Base-by-base conservation (phyloP, 148 eudicot species). In the Amaranthus cruentus region DNA sequence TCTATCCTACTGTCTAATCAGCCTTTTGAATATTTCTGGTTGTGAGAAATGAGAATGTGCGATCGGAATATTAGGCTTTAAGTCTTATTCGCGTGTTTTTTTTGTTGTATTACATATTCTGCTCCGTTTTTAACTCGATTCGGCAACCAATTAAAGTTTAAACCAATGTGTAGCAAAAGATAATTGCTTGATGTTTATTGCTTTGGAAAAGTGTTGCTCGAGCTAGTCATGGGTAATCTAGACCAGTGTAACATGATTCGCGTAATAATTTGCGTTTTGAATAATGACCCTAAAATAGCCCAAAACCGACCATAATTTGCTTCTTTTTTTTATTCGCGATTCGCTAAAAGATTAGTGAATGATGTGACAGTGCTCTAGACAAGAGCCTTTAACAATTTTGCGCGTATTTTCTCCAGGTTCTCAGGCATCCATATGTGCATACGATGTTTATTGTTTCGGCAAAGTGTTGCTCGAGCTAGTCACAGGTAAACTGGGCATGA, bases 391-490 rank as follows among this genome's bases (percentile, higher is more conserved):
- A 15, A 4, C 57, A 51, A 50, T 52, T 4, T 46, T 69, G 18
- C 13, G 6, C 6, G 44, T 61, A 44, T 65, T 66, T 58, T 11
- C 61, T 57, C 47, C 88, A 95, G 99, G 94, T 75, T 84, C 82
- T 38, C 87, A 88, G 10, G 66, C 91, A 14, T 82, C 93, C 28
- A 84, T 85, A 18, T 88, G 97, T 82, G 84, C 97, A 8, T 90
- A 96, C 58, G 99, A 96, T 65, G 96, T 96, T 47, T 92, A 92
- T 85, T 90, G 94, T 82, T 90, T 96, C 64, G 99, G 99, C 2
- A 96, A 90, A 79, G 97, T 96, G 55, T 82, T 96, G 60, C 99
- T 96, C 0, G 97, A 92, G 88, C 85, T 96, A 52, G 92, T 96
- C 66, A 96, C 99, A 0, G 99, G 99, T 55, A 96, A 85, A 75